Evolutionary conservation across 805 yeast species (phyloP).

Genomic region (Metschnikowia lunata): DNA sequence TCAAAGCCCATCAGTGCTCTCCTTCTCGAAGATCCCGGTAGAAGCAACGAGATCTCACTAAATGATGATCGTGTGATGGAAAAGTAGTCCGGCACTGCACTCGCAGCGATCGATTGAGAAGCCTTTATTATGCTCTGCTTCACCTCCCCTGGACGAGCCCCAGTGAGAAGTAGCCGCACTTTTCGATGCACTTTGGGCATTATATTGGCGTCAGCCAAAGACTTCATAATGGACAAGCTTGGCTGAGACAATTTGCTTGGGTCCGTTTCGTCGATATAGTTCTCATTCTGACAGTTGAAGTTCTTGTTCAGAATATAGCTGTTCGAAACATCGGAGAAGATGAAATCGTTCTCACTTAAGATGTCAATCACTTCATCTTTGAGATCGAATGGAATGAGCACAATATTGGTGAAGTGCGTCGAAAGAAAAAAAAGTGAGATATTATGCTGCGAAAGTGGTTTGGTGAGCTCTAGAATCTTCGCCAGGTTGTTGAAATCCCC

Average conservation of each 20-base stretch:
- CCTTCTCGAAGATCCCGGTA: conserved; percentile 39
- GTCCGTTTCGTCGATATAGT: not conserved
- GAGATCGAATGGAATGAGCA: conserved; percentile 48
- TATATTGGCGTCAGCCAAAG: conserved; percentile 22
- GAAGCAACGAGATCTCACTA: conserved; percentile 46
- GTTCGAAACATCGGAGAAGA: conserved; percentile 42
- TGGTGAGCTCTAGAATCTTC: conserved; percentile 52
- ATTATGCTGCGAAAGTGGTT: conserved; percentile 52
- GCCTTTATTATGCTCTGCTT: conserved; percentile 39
- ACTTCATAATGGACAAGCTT: not conserved
- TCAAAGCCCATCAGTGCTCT: conserved; percentile 38
- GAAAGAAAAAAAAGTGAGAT: conserved; percentile 59
- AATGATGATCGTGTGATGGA: conserved; percentile 50
- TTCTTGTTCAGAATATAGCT: conserved; percentile 29
- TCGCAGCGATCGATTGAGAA: conserved; percentile 33
- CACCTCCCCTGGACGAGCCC: conserved; percentile 52
- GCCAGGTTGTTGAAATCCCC: conserved; percentile 49
- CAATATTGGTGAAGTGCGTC: conserved; percentile 61
- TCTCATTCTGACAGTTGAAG: not conserved
- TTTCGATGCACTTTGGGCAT: conserved; percentile 41
- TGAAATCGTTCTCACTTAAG: conserved; percentile 40
- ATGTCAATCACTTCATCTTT: conserved; percentile 44
- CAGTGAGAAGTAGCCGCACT: conserved; percentile 47
- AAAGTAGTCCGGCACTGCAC: conserved; percentile 41
- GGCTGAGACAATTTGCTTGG: not conserved